Evolutionary conservation across 352 stramenopile genomes (phyloP), one percentile per base, ranked within the genome.

Genomic region (Peronospora farinosa): DNA sequence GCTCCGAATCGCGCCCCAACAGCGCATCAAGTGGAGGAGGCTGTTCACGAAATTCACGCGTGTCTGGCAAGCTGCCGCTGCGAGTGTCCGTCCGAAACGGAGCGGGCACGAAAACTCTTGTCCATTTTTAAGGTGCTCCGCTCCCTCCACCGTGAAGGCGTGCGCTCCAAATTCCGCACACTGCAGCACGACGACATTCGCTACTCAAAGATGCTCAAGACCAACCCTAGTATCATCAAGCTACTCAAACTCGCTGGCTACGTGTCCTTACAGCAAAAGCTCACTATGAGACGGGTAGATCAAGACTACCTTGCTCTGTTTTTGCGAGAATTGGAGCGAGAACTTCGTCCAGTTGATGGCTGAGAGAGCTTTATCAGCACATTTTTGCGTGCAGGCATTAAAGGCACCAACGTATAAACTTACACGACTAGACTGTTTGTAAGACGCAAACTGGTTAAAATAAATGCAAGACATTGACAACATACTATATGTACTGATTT

Each of bases 201-300:
- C 40, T 90, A 90, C 55, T 66, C 70, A 2, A 74, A 76, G 43
- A 72, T 87, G 54, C 58, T 86, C 21, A 47, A 78, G 39, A 72
- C 80, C 30, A 85, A 76, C 8, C 79, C 79, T 23, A 90, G 79
- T 50, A 74, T 90, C 54, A 78, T 90, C 30, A 72, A 79, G 60
- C 54, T 90, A 40, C 65, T 90, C n/a, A 80, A 82, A 42, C 65
- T 90, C 30, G 74, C 79, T 39, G 79, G 79, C 8, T 90, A 87
- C 47, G 71, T 87, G 5, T 86, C 77, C 23, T 57, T 86, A 40
- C 73, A 81, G 40, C 64, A 84, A 33, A 81, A 84, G 46, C 71
- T 90, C 41, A 79, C 73, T 23, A 90, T 90, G 74, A 67, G 73
- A 19, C 72, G 68, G 42, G 76, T 90, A 41, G 74, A 90, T 60